These are phyloP conservation scores for Citrus hindsii DNA, from an alignment of 345 rosid species.

Conservation along the genomic window DNA sequence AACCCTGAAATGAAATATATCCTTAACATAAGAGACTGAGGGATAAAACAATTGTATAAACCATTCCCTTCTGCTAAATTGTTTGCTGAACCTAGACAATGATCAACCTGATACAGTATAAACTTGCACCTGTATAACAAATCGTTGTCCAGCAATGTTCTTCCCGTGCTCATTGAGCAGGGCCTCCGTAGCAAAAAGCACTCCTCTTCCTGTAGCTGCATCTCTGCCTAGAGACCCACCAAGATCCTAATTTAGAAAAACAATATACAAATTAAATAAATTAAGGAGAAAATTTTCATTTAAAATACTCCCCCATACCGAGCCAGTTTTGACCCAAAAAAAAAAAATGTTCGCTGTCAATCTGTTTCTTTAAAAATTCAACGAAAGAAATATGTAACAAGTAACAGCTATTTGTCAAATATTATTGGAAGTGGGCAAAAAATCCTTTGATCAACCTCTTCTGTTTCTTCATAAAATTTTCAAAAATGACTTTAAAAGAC, in stretches of 20 bases:
- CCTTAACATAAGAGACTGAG: background rate
- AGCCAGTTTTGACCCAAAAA: background rate
- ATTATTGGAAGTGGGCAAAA: no score
- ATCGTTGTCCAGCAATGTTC: constrained; percentile 68
- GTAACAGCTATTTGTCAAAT: background rate
- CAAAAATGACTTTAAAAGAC: background rate
- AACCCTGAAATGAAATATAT: constrained; percentile 48
- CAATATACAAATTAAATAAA: background rate
- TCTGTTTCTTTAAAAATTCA: background rate
- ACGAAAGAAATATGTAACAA: background rate
- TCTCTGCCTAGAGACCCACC: constrained; percentile 98
- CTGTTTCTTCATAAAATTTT: background rate
- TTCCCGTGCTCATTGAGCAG: constrained; percentile 82
- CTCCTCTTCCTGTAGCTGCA: constrained; percentile 97
- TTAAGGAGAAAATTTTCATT: background rate
- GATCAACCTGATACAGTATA: background rate
- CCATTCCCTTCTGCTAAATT: background rate
- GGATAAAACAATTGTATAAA: background rate
- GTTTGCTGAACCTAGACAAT: background rate
- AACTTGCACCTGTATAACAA: constrained; percentile 67
- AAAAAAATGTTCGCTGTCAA: background rate
- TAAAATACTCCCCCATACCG: background rate
- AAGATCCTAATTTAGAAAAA: constrained; percentile 54
- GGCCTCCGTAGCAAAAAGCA: constrained; percentile 90
- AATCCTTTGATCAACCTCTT: background rate